phyloP scores from a whole-genome alignment of 176 grass and related monocot species.

The Pontederia paniculata region DNA sequence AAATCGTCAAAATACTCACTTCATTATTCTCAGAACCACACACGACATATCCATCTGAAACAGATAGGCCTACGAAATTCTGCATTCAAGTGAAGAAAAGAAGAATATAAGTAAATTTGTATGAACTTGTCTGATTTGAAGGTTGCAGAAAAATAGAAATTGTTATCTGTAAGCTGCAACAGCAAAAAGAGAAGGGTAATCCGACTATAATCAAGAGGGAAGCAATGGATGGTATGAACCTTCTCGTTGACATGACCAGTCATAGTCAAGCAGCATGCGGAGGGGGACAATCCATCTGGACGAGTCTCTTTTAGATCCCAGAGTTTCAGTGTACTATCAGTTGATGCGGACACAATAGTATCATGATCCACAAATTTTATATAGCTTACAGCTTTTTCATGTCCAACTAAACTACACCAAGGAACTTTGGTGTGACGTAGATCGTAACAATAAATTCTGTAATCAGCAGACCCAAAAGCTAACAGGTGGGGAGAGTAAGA shows the following conservation, averaged over 20 bases:
- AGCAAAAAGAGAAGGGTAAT: constrained; percentile 1
- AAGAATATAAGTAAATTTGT: not conserved
- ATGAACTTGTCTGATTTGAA: not conserved
- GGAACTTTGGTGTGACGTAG: constrained; percentile 87
- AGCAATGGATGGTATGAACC: constrained; percentile 27
- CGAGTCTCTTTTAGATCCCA: constrained; percentile 78
- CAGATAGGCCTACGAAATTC: constrained; percentile 98
- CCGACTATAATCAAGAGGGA: no score
- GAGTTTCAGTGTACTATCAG: constrained; percentile 87
- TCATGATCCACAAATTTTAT: constrained; percentile 69
- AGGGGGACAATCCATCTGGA: constrained; percentile 48
- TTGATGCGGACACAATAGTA: constrained; percentile 83
- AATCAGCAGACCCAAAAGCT: constrained; percentile 86
- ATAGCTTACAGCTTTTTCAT: constrained; percentile 90
- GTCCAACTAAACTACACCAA: constrained; percentile 88
- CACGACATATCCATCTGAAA: constrained; percentile 80
- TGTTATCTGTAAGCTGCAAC: not conserved
- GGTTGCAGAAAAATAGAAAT: not conserved
- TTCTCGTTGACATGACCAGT: constrained; percentile 92
- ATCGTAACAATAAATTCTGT: constrained; percentile 89
- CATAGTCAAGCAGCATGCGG: constrained; percentile 59
- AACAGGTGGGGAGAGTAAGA: constrained; percentile 68
- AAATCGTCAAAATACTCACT: constrained; percentile 37
- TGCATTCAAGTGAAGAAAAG: constrained; percentile 30
- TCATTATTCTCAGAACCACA: constrained; percentile 96